phyloP scores from a whole-genome alignment of 148 eudicot genomes.

The Rhododendron mucronatum region DNA sequence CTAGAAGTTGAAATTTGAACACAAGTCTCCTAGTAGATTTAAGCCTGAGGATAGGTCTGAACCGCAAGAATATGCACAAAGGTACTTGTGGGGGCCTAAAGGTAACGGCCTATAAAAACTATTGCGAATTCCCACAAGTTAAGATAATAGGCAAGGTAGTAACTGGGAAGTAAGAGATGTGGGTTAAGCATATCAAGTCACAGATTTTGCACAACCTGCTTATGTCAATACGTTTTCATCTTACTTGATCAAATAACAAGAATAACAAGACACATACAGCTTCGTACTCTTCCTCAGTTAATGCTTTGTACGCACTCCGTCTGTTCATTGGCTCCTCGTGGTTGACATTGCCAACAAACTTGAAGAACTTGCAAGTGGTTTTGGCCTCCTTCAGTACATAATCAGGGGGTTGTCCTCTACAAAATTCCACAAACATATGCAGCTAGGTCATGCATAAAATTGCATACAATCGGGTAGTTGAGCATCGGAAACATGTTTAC shows the following conservation, averaged over 20 bases:
- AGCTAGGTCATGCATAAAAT: slow-evolving; percentile 14
- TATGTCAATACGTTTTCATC: neutral
- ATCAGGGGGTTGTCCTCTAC: slow-evolving; percentile 96
- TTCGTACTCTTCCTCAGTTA: slow-evolving; percentile 84
- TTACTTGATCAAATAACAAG: neutral
- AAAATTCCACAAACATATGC: slow-evolving; percentile 19
- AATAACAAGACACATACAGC: slow-evolving; percentile 54
- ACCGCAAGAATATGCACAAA: neutral
- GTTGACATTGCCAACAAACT: slow-evolving; percentile 60
- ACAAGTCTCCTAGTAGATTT: neutral
- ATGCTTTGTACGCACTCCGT: slow-evolving; percentile 57
- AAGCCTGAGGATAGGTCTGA: slow-evolving; percentile 3
- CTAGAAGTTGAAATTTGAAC: neutral
- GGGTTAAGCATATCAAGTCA: neutral
- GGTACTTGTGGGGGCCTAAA: neutral
- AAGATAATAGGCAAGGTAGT: neutral
- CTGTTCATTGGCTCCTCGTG: slow-evolving; percentile 43
- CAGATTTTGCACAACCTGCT: neutral
- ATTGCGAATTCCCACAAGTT: neutral
- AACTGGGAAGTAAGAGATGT: neutral
- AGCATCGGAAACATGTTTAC: slow-evolving; percentile 7
- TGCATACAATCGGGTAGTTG: slow-evolving; percentile 3
- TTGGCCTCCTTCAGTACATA: slow-evolving; percentile 78
- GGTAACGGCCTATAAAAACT: neutral
- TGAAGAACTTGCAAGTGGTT: slow-evolving; percentile 86